These are phyloP conservation scores for Talaromyces sp. DNA, from an alignment of 2,329 filamentous ascomycete species.

Conservation along the genomic window DNA sequence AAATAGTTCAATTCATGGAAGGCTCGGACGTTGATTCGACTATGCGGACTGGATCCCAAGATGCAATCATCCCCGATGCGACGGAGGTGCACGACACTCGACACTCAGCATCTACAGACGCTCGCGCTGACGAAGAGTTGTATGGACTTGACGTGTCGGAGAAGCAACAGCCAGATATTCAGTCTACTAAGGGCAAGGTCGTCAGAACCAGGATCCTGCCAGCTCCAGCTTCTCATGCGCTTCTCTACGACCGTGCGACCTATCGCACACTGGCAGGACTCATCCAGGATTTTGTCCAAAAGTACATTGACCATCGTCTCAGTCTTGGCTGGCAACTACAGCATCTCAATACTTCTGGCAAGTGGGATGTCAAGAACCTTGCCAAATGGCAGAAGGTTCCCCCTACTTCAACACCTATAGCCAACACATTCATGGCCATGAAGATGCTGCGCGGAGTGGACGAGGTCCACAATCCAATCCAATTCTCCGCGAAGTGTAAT, in stretches of 20 bases:
- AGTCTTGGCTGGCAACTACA: constrained; percentile 87
- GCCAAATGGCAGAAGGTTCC: constrained; percentile 80
- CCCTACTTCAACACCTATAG: constrained; percentile 75
- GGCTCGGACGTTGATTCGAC: constrained; percentile 26
- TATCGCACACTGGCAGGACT: constrained; percentile 74
- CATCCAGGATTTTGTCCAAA: constrained; percentile 74
- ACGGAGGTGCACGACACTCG: constrained; percentile 27
- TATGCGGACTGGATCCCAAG: constrained; percentile 24
- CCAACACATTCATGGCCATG: constrained; percentile 76
- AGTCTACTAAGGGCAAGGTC: constrained; percentile 32
- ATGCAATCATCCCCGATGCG: constrained; percentile 31
- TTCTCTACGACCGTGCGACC: constrained; percentile 74
- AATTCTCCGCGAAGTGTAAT: constrained; percentile 67
- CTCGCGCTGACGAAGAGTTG: constrained; percentile 27
- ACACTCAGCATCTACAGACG: constrained; percentile 18
- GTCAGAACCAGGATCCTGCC: constrained; percentile 70
- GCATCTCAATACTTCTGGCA: constrained; percentile 80
- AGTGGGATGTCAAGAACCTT: constrained; percentile 97
- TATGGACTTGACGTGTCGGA: constrained; percentile 24
- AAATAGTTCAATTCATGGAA: constrained; percentile 54
- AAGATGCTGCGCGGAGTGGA: constrained; percentile 92
- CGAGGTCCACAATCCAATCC: constrained; percentile 69
- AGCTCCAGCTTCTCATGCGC: constrained; percentile 72
- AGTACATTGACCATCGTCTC: constrained; percentile 71
- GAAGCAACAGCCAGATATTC: constrained; percentile 10